Evolutionary conservation across 495 filamentous ascomycete species (phyloP).

Genomic region (Aspergillus diversus): DNA sequence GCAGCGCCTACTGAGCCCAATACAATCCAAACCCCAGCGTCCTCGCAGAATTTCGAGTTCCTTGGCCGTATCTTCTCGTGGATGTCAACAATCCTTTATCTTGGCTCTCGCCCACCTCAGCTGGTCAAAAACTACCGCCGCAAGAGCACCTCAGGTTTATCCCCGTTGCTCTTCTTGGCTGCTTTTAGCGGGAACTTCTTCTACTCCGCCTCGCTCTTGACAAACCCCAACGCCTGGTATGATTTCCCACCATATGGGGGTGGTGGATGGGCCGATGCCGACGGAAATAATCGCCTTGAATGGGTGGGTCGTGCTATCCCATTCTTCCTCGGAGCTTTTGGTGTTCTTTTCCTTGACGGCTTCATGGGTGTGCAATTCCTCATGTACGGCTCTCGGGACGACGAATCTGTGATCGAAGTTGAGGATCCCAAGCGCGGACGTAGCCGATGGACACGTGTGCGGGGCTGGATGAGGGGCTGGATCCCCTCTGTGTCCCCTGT

Average conservation of each 20-base stretch:
- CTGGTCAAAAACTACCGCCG: slow-evolving; percentile 69
- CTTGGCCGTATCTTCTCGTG: slow-evolving; percentile 65
- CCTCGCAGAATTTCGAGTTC: slow-evolving; percentile 42
- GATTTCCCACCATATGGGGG: slow-evolving; percentile 65
- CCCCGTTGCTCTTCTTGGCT: slow-evolving; percentile 67
- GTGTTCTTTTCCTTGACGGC: slow-evolving; percentile 68
- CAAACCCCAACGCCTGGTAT: slow-evolving; percentile 71
- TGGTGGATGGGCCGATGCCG: slow-evolving; percentile 64
- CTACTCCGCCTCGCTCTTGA: slow-evolving; percentile 67
- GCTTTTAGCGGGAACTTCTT: slow-evolving; percentile 76
- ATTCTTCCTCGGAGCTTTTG: slow-evolving; percentile 73
- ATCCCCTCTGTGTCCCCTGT: slow-evolving; percentile 52
- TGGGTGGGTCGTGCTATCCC: slow-evolving; percentile 65
- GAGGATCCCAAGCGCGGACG: slow-evolving; percentile 44
- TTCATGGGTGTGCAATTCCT: slow-evolving; percentile 69
- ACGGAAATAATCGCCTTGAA: slow-evolving; percentile 58
- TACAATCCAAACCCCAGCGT: slow-evolving; percentile 20
- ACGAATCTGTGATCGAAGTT: slow-evolving; percentile 34
- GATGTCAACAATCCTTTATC: slow-evolving; percentile 68
- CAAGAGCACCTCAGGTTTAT: slow-evolving; percentile 71
- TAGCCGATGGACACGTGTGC: slow-evolving; percentile 58
- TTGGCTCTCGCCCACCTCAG: slow-evolving; percentile 72
- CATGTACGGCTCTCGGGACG: slow-evolving; percentile 53
- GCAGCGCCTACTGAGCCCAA: slow-evolving; percentile 41
- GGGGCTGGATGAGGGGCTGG: slow-evolving; percentile 73